Conservation (phyloP, 495 filamentous ascomycete species). For the Annulohypoxylon nitens region DNA sequence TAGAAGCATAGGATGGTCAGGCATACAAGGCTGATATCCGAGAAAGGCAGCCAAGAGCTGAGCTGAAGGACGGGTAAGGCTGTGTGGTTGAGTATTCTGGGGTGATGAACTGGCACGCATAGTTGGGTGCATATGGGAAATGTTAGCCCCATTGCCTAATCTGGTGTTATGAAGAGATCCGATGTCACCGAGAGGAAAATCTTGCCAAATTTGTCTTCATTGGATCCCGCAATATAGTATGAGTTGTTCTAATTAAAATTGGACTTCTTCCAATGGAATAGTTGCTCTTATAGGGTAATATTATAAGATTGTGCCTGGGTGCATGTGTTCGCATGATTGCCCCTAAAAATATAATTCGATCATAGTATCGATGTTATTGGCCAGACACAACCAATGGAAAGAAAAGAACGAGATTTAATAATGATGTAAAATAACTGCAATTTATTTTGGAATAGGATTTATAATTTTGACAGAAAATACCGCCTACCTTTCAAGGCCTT, state of each 20-base stretch:
- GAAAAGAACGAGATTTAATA: too few species aligned
- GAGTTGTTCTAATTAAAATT: background rate
- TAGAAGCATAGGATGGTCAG: background rate
- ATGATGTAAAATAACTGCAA: too few species aligned
- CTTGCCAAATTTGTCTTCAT: background rate
- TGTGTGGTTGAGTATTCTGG: background rate
- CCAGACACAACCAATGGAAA: too few species aligned
- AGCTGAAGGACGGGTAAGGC: background rate
- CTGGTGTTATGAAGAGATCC: background rate
- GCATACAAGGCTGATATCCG: background rate
- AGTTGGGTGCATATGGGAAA: background rate
- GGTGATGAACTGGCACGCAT: background rate
- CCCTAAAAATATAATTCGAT: too few species aligned
- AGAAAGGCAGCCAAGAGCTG: conserved; percentile 2
- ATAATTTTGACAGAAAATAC: too few species aligned
- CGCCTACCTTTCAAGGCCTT: too few species aligned
- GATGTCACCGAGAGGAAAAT: background rate
- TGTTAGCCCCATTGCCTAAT: background rate
- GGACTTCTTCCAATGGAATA: background rate
- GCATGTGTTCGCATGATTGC: too few species aligned
- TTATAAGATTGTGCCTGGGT: background rate
- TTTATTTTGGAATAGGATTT: too few species aligned
- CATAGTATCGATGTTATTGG: too few species aligned
- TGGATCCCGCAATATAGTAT: background rate
- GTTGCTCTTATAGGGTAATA: background rate